Evolutionary conservation across 2,329 filamentous ascomycete genomes (phyloP).

Genomic region (Akanthomyces muscarius): DNA sequence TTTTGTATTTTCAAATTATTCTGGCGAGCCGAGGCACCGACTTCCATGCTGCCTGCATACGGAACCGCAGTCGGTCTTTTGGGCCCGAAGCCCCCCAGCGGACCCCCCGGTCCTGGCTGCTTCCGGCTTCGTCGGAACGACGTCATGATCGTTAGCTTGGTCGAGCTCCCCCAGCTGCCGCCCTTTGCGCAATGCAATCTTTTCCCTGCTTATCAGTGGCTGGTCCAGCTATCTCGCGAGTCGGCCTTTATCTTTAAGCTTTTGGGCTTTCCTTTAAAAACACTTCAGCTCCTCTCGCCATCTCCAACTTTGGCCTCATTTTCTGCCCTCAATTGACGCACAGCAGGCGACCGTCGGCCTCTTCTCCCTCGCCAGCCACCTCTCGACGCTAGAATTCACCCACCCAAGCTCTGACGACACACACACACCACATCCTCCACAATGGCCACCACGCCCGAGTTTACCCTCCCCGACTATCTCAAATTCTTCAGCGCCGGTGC

Average conservation of each 20-base stretch:
- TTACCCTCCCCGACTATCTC: slow-evolving; percentile 42
- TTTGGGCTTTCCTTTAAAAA: not conserved
- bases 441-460: slow-evolving; percentile 36
- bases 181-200: not conserved
- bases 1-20: too few relatives aligned
- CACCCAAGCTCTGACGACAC: not conserved
- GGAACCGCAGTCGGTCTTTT: too few relatives aligned
- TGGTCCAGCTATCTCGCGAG: not conserved
- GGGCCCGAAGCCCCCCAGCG: not conserved
- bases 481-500: slow-evolving; percentile 53
- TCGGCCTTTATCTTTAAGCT: not conserved
- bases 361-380: not conserved
- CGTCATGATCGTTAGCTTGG: slow-evolving; percentile 10
- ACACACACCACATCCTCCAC: not conserved
- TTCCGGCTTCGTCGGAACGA: slow-evolving; percentile 14
- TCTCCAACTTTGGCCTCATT: not conserved
- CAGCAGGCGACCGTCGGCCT: not conserved
- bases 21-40: too few relatives aligned
- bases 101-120: slow-evolving; percentile 3
- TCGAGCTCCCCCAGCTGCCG: not conserved
- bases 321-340: not conserved
- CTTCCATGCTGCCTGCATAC: too few relatives aligned
- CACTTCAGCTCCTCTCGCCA: not conserved
- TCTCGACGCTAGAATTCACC: not conserved
- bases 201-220: slow-evolving; percentile 11